Conservation (phyloP, 2,329 filamentous ascomycete species). For the Xylaria arbuscula region DNA sequence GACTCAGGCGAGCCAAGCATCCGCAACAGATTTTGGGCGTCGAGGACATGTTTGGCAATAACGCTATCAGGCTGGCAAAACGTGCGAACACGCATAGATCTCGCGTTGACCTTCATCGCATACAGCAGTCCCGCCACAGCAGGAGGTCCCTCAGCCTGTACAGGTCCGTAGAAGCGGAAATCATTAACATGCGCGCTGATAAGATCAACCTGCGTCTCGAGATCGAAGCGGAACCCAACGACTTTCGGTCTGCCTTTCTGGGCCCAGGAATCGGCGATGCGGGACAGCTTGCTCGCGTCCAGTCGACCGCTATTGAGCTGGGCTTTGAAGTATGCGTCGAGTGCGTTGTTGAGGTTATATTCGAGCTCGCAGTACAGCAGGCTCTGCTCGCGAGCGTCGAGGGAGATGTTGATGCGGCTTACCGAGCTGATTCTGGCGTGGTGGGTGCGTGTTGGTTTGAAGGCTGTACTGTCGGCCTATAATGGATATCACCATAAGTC, state of each 20-base stretch:
- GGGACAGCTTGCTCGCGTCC: conserved; percentile 62
- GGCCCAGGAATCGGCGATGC: conserved; percentile 63
- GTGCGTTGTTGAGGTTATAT: conserved; percentile 62
- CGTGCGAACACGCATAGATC: conserved; percentile 64
- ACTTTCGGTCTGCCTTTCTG: conserved; percentile 65
- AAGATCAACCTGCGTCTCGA: conserved; percentile 70
- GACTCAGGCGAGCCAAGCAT: conserved; percentile 59
- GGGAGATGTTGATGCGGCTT: conserved; percentile 55
- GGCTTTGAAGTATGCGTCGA: conserved; percentile 63
- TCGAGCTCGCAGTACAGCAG: conserved; percentile 70
- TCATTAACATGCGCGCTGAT: conserved; percentile 61
- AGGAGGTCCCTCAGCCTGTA: conserved; percentile 54
- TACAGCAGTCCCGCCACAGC: conserved; percentile 62
- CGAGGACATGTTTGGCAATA: conserved; percentile 67
- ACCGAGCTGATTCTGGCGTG: conserved; percentile 16
- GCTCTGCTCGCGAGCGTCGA: conserved; percentile 67
- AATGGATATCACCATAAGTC: neutral
- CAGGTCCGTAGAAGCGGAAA: conserved; percentile 66
- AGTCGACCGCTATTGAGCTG: conserved; percentile 68
- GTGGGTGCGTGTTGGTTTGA: conserved; percentile 27
- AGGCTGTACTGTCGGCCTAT: conserved; percentile 32
- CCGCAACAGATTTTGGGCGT: conserved; percentile 63
- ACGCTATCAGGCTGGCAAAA: conserved; percentile 69
- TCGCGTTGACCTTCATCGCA: conserved; percentile 64
- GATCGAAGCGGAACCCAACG: conserved; percentile 67